Evolutionary conservation across 2,329 filamentous ascomycete genomes (phyloP).

Genomic region (Blumeriella jaapii): DNA sequence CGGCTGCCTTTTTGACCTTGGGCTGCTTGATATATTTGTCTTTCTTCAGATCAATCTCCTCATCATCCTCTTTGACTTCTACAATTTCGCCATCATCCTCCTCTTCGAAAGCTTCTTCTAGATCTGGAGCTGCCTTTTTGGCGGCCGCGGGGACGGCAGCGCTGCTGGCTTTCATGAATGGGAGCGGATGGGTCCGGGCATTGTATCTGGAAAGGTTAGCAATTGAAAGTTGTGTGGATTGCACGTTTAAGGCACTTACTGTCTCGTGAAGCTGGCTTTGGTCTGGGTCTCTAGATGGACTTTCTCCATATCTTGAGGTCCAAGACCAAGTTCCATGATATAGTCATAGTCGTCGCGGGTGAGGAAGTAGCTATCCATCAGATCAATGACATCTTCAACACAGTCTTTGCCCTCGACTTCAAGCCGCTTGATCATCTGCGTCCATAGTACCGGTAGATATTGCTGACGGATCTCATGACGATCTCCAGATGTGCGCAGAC

Average conservation of each 20-base stretch:
- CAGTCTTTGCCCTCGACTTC: slow-evolving; percentile 70
- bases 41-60: slow-evolving; percentile 75
- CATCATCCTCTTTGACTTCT: slow-evolving; percentile 52
- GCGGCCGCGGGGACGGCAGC: slow-evolving; percentile 60
- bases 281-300: slow-evolving; percentile 75
- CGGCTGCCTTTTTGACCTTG: slow-evolving; percentile 54
- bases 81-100: slow-evolving; percentile 45
- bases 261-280: slow-evolving; percentile 80
- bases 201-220: slow-evolving; percentile 55
- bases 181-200: slow-evolving; percentile 70
- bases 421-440: slow-evolving; percentile 62
- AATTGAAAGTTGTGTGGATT: not conserved
- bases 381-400: slow-evolving; percentile 72
- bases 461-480: slow-evolving; percentile 89
- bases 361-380: slow-evolving; percentile 96
- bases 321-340: slow-evolving; percentile 83
- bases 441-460: slow-evolving; percentile 83
- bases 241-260: slow-evolving; percentile 42
- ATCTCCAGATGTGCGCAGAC: slow-evolving; percentile 78
- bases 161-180: slow-evolving; percentile 88
- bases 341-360: slow-evolving; percentile 92
- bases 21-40: slow-evolving; percentile 95
- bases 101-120: slow-evolving; percentile 93
- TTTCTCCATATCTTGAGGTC: slow-evolving; percentile 63
- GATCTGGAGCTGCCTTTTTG: slow-evolving; percentile 70